A percentile compares a stretch with the other conserved stretches of the same genome.
phyloP scores from a whole-genome alignment of 2,329 filamentous ascomycete genomes.

The Ophiostoma sp. region DNA sequence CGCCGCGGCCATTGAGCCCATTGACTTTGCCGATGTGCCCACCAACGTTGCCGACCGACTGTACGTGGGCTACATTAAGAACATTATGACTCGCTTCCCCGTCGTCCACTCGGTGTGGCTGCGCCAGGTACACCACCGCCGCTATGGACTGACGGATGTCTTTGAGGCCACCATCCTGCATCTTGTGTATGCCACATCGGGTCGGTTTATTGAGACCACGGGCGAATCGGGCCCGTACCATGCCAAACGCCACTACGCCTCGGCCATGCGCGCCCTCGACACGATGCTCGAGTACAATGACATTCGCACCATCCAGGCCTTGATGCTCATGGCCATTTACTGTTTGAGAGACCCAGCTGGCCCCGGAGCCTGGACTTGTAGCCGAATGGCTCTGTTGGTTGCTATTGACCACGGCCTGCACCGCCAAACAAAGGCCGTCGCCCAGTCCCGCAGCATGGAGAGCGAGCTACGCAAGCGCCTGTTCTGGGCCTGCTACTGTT shows the following conservation, averaged over 20 bases:
- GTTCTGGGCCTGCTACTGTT: conserved; percentile 38
- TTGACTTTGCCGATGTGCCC: conserved; percentile 31
- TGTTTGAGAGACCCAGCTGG: conserved; percentile 29
- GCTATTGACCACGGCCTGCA: conserved; percentile 34
- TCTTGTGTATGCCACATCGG: conserved; percentile 37
- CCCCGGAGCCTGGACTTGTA: conserved; percentile 31
- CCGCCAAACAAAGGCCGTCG: conserved; percentile 28
- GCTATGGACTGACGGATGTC: conserved; percentile 28
- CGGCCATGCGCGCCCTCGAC: conserved; percentile 30
- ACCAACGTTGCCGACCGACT: conserved; percentile 33
- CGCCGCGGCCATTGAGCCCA: conserved; percentile 16
- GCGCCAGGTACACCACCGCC: conserved; percentile 31
- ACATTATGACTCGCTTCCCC: conserved; percentile 35
- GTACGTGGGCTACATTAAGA: conserved; percentile 33
- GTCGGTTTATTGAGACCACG: conserved; percentile 36
- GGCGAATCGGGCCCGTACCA: conserved; percentile 34
- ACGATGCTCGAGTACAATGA: conserved; percentile 30
- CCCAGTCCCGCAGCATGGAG: conserved; percentile 28
- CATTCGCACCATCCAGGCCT: conserved; percentile 30
- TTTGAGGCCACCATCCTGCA: conserved; percentile 34
- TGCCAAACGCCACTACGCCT: conserved; percentile 30
- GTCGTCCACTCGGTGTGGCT: conserved; percentile 33
- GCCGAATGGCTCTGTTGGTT: conserved; percentile 31
- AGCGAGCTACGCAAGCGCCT: conserved; percentile 36
- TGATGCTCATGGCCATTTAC: conserved; percentile 32